Percentiles rank a stretch among this genome's conserved stretches.
These are phyloP conservation scores for Ophiostoma himal-ulmi DNA, from an alignment of 2,329 filamentous ascomycete species.

Conservation along the genomic window DNA sequence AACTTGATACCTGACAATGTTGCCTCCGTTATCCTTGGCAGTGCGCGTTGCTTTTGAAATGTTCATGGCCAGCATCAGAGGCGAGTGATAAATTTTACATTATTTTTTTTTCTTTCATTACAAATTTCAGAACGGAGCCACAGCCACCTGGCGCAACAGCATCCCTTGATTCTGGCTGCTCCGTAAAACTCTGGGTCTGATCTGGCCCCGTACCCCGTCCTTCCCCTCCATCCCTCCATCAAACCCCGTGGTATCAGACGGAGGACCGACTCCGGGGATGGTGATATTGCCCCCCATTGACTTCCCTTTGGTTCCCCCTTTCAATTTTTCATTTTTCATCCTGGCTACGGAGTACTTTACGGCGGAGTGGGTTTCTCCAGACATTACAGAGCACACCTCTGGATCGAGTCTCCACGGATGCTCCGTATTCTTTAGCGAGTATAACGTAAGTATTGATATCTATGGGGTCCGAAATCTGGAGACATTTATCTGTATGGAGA, in stretches of 20 bases:
- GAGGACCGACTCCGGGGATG: slow-evolving; percentile 11
- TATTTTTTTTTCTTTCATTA: background rate
- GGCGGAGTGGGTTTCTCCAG: background rate
- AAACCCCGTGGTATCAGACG: background rate
- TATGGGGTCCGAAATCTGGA: background rate
- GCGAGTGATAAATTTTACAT: background rate
- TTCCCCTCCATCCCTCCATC: background rate
- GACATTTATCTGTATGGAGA: background rate
- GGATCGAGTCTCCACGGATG: background rate
- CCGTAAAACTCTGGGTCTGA: slow-evolving; percentile 2
- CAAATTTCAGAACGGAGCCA: background rate
- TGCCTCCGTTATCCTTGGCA: background rate
- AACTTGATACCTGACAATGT: background rate
- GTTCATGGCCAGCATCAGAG: background rate
- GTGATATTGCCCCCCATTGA: background rate
- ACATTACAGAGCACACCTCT: slow-evolving; percentile 5
- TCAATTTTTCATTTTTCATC: background rate
- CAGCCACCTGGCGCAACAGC: background rate
- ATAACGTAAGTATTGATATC: slow-evolving; percentile 8
- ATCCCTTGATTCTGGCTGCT: slow-evolving; percentile 5
- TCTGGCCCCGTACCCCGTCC: slow-evolving; percentile 7
- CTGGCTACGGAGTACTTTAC: background rate
- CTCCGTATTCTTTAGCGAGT: background rate
- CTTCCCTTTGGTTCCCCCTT: background rate
- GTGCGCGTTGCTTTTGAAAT: background rate